Evolutionary conservation across 2,329 filamentous ascomycete species (phyloP).

Genomic region (Xylariaceae sp.): DNA sequence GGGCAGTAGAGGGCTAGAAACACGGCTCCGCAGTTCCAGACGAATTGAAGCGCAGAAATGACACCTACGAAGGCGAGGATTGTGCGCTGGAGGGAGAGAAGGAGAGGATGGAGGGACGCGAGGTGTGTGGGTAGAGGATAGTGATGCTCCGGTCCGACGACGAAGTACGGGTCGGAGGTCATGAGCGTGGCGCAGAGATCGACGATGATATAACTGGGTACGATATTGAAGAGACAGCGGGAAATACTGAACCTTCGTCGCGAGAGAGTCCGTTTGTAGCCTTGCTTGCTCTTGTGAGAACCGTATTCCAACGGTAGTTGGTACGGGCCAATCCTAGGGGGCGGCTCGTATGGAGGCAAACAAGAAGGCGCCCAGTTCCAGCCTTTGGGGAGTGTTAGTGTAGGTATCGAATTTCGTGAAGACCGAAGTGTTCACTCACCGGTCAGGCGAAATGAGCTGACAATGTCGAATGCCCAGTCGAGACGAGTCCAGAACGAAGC

Average conservation of each 20-base stretch:
- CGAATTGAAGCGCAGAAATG: constrained; percentile 63
- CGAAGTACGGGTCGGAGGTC: constrained; percentile 81
- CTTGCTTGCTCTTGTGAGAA: constrained; percentile 51
- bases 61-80: constrained; percentile 63
- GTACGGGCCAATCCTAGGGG: constrained; percentile 47
- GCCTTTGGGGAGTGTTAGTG: constrained; percentile 45
- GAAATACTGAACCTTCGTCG: constrained; percentile 52
- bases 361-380: constrained; percentile 64
- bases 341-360: constrained; percentile 51
- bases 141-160: constrained; percentile 55
- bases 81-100: constrained; percentile 63
- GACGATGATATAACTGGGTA: constrained; percentile 67
- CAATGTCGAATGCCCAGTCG: constrained; percentile 63
- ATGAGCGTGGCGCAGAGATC: constrained; percentile 74
- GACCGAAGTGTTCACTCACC: constrained; percentile 47
- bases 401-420: not conserved
- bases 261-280: constrained; percentile 53
- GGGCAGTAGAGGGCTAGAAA: constrained; percentile 57
- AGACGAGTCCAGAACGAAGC: constrained; percentile 57
- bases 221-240: constrained; percentile 54
- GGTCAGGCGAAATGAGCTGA: constrained; percentile 59
- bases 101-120: constrained; percentile 48
- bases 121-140: constrained; percentile 54
- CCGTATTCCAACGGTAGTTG: constrained; percentile 48
- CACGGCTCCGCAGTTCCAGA: constrained; percentile 67